A percentile compares a stretch with the other conserved stretches of the same genome.
phyloP scores from a whole-genome alignment of 305 asterid genomes.

The Fraxinus platypoda region DNA sequence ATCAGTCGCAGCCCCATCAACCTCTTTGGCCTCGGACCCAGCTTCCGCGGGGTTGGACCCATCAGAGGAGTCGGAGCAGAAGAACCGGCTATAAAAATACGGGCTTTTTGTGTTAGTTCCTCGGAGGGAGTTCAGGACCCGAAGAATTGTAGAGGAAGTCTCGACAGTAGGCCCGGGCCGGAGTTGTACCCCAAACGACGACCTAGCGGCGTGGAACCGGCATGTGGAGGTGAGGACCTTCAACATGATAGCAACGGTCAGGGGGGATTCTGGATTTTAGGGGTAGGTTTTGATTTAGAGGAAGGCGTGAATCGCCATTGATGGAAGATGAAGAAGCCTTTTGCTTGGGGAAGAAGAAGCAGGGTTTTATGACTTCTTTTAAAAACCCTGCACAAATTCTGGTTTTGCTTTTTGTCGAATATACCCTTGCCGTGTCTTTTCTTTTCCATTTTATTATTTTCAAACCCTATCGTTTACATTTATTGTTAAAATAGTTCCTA shows the following conservation, averaged over 20 bases:
- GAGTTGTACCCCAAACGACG: conserved; percentile 40
- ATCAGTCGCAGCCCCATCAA: conserved; percentile 32
- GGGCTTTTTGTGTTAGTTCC: conserved; percentile 38
- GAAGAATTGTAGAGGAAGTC: conserved; percentile 54
- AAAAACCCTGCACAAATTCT: conserved; percentile 47
- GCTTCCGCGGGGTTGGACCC: conserved; percentile 47
- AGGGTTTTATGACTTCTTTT: conserved; percentile 13
- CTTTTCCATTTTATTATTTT: background rate
- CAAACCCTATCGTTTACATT: too few species aligned
- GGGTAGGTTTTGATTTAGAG: conserved; percentile 13
- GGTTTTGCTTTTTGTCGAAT: conserved; percentile 12
- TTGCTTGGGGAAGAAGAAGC: conserved; percentile 52
- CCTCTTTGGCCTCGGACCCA: conserved; percentile 39
- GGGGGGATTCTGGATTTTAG: conserved; percentile 11
- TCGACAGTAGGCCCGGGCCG: conserved; percentile 39
- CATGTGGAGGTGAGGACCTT: conserved; percentile 61
- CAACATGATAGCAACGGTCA: conserved; percentile 50
- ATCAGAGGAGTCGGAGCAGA: conserved; percentile 77
- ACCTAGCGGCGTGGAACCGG: conserved; percentile 38
- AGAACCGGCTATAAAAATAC: conserved; percentile 50
- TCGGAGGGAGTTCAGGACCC: conserved; percentile 35
- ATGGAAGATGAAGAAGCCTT: conserved; percentile 17
- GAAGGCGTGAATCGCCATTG: conserved; percentile 40
- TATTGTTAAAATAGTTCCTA: too few species aligned
- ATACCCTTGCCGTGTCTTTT: conserved; percentile 8